Evolutionary conservation across 345 rosid species (phyloP).

Genomic region (Mallotus nudiflorus): DNA sequence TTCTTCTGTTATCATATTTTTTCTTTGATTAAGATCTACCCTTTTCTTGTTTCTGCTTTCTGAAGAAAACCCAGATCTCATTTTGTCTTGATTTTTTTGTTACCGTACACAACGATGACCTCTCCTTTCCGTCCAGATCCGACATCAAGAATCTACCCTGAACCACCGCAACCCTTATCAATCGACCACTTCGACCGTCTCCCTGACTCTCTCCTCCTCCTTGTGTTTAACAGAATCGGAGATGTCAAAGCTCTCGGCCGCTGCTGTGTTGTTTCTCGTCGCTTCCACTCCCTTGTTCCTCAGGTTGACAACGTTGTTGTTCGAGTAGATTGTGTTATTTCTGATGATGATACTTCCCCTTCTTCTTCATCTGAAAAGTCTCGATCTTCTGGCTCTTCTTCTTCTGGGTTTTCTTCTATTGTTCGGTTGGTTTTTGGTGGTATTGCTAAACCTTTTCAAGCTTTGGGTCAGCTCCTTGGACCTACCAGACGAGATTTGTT

Average conservation of each 20-base stretch:
- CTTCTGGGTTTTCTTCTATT: slow-evolving; percentile 43
- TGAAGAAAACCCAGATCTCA: not conserved
- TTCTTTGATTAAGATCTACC: slow-evolving; percentile 1
- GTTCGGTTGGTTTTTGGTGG: slow-evolving; percentile 59
- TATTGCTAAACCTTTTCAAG: slow-evolving; percentile 78
- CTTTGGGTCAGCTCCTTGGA: slow-evolving; percentile 62
- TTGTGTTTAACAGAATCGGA: slow-evolving; percentile 79
- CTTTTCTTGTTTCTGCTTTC: not conserved
- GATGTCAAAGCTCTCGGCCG: slow-evolving; percentile 93
- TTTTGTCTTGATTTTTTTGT: not conserved
- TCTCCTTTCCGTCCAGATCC: slow-evolving; percentile 48
- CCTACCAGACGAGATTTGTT: slow-evolving; percentile 44
- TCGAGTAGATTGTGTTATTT: slow-evolving; percentile 87
- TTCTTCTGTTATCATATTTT: not conserved
- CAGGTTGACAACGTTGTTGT: slow-evolving; percentile 87
- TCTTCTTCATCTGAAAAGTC: slow-evolving; percentile 51
- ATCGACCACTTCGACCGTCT: slow-evolving; percentile 89
- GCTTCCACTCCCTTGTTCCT: slow-evolving; percentile 73
- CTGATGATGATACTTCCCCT: slow-evolving; percentile 68
- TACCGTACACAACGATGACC: not conserved
- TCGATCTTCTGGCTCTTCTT: slow-evolving; percentile 32
- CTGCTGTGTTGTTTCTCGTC: slow-evolving; percentile 78
- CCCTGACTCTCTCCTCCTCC: slow-evolving; percentile 73
- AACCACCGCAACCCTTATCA: slow-evolving; percentile 18
- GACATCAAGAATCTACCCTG: slow-evolving; percentile 51